phyloP scores from a whole-genome alignment of 2,329 filamentous ascomycete species.

The Sporothrix luriei region DNA sequence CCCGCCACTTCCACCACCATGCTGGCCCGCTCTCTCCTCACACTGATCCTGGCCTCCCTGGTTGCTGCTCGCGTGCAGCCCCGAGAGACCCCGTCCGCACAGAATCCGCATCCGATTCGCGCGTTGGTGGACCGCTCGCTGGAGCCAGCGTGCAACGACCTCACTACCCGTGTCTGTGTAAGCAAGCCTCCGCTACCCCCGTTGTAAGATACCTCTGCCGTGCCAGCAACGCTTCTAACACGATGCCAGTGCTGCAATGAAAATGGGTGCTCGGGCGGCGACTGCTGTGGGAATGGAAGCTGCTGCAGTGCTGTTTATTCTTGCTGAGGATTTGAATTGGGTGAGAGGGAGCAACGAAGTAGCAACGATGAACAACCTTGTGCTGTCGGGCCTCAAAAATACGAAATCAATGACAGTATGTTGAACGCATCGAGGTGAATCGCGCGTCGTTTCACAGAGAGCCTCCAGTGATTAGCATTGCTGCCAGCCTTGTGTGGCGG shows the following conservation, averaged over 20 bases:
- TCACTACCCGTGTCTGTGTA: conserved; percentile 6
- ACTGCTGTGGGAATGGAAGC: conserved; percentile 21
- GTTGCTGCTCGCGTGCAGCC: conserved; percentile 7
- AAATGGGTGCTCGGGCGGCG: conserved; percentile 17
- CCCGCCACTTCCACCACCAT: conserved; percentile 1
- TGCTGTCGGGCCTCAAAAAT: neutral
- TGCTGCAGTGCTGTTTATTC: conserved; percentile 15
- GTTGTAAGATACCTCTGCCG: no score
- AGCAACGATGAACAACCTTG: no score
- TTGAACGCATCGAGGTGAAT: no score
- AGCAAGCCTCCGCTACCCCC: neutral
- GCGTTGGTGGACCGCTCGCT: neutral
- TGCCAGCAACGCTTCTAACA: no score
- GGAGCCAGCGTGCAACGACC: neutral
- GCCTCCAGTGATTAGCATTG: neutral
- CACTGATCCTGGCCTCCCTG: neutral
- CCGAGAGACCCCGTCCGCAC: conserved; percentile 6
- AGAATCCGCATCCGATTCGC: conserved; percentile 10
- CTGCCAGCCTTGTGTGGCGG: neutral
- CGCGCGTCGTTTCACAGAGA: no score
- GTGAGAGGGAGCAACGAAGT: neutral
- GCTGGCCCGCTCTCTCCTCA: neutral
- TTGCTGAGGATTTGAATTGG: conserved; percentile 12
- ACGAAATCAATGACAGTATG: neutral
- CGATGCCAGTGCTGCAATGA: conserved; percentile 24